phyloP scores from a whole-genome alignment of 441 rosid genomes.

The Populus hybrid region DNA sequence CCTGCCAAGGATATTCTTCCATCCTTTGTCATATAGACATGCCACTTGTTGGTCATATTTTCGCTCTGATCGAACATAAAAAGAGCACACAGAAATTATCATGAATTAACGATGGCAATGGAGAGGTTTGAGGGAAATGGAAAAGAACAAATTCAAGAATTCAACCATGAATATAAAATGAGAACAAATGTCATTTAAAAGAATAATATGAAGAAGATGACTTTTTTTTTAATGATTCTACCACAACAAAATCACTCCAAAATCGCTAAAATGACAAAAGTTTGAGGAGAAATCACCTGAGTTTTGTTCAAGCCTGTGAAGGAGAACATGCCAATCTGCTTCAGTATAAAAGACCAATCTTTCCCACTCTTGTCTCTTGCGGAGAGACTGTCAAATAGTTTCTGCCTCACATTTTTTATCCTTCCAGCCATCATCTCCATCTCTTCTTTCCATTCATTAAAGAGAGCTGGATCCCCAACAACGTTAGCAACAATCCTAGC shows the following conservation, averaged over 20 bases:
- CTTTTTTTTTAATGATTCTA: background rate
- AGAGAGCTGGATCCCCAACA: conserved; percentile 79
- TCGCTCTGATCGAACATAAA: conserved; percentile 53
- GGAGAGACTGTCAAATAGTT: conserved; percentile 64
- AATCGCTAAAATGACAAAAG: background rate
- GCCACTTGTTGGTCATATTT: conserved; percentile 93
- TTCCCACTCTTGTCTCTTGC: conserved; percentile 82
- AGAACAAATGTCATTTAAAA: background rate
- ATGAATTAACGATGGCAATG: background rate
- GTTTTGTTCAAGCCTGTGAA: conserved; percentile 87
- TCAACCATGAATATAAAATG: background rate
- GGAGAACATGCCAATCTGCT: conserved; percentile 98
- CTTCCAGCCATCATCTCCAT: conserved; percentile 99
- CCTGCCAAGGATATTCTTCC: conserved; percentile 95
- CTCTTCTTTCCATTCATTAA: conserved; percentile 87
- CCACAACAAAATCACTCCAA: background rate
- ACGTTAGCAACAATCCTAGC: conserved; percentile 90
- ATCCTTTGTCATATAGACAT: conserved; percentile 91
- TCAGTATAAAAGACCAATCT: conserved; percentile 89
- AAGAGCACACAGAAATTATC: background rate
- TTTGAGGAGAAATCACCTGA: conserved; percentile 49
- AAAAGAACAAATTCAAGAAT: background rate
- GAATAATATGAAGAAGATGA: background rate
- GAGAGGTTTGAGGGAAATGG: background rate
- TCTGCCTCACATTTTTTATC: conserved; percentile 80